Percentiles rank a stretch among this genome's conserved stretches.
Conservation (phyloP, 2,329 filamentous ascomycete species). For the Colletotrichum sp. region DNA sequence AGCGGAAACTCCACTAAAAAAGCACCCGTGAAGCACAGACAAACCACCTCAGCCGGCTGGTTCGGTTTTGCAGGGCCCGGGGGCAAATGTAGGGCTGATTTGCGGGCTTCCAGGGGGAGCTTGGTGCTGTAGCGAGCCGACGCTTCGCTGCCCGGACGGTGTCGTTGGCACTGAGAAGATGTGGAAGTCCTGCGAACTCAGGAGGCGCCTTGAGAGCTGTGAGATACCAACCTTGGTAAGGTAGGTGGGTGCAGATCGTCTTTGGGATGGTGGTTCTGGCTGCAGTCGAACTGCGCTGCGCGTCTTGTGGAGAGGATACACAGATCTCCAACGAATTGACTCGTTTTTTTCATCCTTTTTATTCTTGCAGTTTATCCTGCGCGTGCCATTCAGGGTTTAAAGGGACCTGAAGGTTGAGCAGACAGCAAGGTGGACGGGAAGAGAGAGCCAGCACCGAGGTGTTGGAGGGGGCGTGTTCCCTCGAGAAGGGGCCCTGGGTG, state of each 20-base stretch:
- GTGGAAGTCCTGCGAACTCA: neutral
- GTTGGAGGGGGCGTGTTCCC: constrained; percentile 14
- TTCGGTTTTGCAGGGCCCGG: neutral
- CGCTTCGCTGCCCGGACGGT: neutral
- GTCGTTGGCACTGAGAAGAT: neutral
- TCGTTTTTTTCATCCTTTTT: neutral
- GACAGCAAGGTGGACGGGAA: neutral
- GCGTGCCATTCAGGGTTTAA: neutral
- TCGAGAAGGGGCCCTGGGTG: neutral
- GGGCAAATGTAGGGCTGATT: constrained; percentile 16
- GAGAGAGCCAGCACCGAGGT: neutral
- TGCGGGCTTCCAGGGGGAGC: constrained; percentile 11
- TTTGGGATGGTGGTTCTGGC: neutral
- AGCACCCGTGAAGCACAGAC: constrained; percentile 13
- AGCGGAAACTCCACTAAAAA: constrained; percentile 1
- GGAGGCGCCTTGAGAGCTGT: neutral
- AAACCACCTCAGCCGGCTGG: neutral
- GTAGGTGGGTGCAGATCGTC: neutral
- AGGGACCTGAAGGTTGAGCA: constrained; percentile 2
- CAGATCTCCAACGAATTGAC: neutral
- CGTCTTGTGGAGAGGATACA: neutral
- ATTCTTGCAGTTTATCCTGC: neutral
- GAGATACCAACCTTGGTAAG: neutral
- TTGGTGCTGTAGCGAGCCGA: constrained; percentile 11
- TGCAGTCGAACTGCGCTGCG: neutral